Conservation (phyloP, 495 filamentous ascomycete genomes). For the Podospora conica region DNA sequence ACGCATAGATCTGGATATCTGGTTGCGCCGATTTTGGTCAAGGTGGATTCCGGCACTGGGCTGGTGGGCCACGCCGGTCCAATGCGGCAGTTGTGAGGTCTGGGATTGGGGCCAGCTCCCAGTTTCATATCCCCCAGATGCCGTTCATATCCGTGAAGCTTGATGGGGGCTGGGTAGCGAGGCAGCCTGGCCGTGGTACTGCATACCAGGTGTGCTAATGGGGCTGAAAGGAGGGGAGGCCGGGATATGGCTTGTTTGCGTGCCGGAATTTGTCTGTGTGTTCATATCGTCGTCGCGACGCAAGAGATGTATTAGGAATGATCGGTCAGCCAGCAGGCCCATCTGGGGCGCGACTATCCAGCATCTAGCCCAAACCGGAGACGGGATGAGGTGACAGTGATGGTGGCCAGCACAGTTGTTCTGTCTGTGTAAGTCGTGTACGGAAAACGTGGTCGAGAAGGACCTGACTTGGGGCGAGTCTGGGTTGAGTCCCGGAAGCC, state of each 20-base stretch:
- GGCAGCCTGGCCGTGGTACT: not conserved
- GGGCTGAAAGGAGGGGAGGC: not conserved
- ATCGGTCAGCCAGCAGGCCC: not conserved
- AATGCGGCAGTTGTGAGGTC: not conserved
- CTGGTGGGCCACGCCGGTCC: not conserved
- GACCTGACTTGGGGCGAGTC: not conserved
- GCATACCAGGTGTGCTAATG: not conserved
- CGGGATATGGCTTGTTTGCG: not conserved
- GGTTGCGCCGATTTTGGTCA: not conserved
- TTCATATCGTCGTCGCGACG: not conserved
- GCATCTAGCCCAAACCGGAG: not conserved
- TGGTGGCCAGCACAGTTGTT: not conserved
- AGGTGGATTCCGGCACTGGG: not conserved
- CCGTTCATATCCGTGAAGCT: not conserved
- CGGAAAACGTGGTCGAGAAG: not conserved
- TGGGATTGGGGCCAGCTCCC: not conserved
- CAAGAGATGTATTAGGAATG: not conserved
- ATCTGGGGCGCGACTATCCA: not conserved
- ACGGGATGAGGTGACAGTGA: not conserved
- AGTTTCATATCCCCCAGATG: not conserved
- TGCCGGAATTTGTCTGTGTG: not conserved
- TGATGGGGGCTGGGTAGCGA: not conserved
- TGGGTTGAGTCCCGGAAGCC: slow-evolving; percentile 9
- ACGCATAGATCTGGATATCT: not conserved
- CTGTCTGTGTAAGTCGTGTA: not conserved